Percentiles rank a stretch among this genome's conserved stretches.
Conservation (phyloP, 768 basidiomycete genomes). For the Amanita jacksonii region DNA sequence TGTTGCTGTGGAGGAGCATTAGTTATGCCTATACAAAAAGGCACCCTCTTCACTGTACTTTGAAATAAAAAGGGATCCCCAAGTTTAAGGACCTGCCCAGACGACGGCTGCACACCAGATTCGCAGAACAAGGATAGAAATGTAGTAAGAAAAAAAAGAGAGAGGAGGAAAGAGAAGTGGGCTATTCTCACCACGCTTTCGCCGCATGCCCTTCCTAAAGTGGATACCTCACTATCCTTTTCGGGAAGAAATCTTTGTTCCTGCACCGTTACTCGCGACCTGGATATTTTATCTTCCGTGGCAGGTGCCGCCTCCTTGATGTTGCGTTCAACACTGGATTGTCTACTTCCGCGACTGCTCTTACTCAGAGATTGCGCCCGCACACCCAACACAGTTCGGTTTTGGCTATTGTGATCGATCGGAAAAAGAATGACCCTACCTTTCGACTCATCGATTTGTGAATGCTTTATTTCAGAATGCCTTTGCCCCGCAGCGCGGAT, state of each 20-base stretch:
- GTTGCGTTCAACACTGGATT: conserved; percentile 47
- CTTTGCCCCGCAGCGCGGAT: background rate
- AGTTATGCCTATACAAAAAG: background rate
- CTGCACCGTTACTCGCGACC: conserved; percentile 24
- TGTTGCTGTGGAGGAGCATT: background rate
- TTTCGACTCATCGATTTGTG: conserved; percentile 1
- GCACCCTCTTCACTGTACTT: conserved; percentile 14
- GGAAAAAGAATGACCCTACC: background rate
- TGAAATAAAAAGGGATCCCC: conserved; percentile 32
- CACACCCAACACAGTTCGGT: conserved; percentile 7
- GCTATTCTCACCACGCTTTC: conserved; percentile 27
- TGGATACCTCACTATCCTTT: conserved; percentile 15
- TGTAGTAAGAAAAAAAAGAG: conserved; percentile 14
- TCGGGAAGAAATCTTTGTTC: conserved; percentile 10
- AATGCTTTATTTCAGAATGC: background rate
- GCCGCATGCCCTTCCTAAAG: conserved; percentile 31
- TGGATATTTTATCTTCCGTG: conserved; percentile 48
- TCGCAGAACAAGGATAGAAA: conserved; percentile 13
- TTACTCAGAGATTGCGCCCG: conserved; percentile 24
- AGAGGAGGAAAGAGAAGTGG: conserved; percentile 14
- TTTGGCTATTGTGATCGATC: background rate
- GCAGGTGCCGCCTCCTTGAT: conserved; percentile 37
- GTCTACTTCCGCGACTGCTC: conserved; percentile 28
- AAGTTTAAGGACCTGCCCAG: conserved; percentile 18
- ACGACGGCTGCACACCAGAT: conserved; percentile 17